Evolutionary conservation across 352 stramenopile species (phyloP).

Genomic region (Globisporangium recalcitrans): DNA sequence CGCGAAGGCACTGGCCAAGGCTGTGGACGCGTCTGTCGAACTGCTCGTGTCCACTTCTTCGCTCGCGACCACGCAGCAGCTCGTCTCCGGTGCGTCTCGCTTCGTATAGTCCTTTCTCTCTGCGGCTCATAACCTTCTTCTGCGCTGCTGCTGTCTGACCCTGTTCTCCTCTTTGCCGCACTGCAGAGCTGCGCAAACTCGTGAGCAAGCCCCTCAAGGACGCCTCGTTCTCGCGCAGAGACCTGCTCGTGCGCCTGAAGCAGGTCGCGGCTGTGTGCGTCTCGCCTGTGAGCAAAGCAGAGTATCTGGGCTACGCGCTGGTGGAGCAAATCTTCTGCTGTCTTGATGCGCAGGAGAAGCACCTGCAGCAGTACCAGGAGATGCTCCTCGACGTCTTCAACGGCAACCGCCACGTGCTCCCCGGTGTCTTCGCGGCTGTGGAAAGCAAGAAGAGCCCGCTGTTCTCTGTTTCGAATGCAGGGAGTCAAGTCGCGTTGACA

Average conservation of each 20-base stretch:
- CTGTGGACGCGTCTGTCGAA: slow-evolving; percentile 12
- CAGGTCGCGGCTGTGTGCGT: slow-evolving; percentile 38
- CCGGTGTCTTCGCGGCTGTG: slow-evolving; percentile 37
- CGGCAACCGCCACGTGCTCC: slow-evolving; percentile 32
- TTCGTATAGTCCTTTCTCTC: neutral
- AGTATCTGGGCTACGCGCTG: slow-evolving; percentile 42
- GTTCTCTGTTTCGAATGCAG: slow-evolving; percentile 3
- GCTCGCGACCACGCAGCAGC: slow-evolving; percentile 12
- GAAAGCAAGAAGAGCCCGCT: slow-evolving; percentile 14
- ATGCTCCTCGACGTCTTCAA: slow-evolving; percentile 34
- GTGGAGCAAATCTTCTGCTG: slow-evolving; percentile 23
- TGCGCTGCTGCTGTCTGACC: neutral
- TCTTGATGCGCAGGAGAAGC: slow-evolving; percentile 12
- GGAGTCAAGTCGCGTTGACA: slow-evolving; percentile 10
- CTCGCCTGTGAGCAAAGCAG: slow-evolving; percentile 39
- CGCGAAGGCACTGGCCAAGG: slow-evolving; percentile 1
- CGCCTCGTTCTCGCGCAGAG: neutral
- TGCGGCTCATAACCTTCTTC: neutral
- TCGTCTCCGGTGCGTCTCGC: slow-evolving; percentile 10
- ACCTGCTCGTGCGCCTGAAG: slow-evolving; percentile 25
- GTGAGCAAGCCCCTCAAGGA: neutral
- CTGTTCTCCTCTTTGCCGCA: neutral
- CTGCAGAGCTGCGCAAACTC: slow-evolving; percentile 3
- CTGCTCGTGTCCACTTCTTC: slow-evolving; percentile 8
- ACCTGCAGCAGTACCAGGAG: slow-evolving; percentile 1